Percentiles rank a stretch among this genome's conserved stretches.
Conservation (phyloP, 192 early-diverging fungal genomes). For the Backusella tarrabulga region DNA sequence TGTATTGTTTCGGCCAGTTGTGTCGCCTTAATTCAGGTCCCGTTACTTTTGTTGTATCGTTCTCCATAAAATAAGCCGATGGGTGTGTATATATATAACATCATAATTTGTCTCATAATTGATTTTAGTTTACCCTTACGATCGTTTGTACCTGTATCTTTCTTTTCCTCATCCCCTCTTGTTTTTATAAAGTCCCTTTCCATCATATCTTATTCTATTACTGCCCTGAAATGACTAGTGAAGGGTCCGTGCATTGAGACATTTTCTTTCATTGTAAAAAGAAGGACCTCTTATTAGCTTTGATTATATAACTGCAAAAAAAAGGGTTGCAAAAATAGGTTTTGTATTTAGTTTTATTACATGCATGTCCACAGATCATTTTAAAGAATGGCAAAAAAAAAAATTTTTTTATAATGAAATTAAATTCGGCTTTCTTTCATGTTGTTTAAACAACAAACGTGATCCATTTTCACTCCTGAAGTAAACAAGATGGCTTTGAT, state of each 20-base stretch:
- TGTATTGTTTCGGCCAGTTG: not conserved
- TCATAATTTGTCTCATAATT: not conserved
- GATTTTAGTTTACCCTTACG: not conserved
- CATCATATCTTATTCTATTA: not conserved
- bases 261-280: not conserved
- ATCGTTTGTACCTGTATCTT: not conserved
- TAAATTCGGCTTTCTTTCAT: not conserved
- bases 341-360: not conserved
- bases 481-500: not conserved
- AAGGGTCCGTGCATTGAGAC: not conserved
- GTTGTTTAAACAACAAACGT: slow-evolving; percentile 2
- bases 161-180: not conserved
- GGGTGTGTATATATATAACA: not conserved
- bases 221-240: not conserved
- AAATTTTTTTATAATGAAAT: not conserved
- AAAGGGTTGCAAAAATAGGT: not conserved
- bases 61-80: slow-evolving; percentile 6
- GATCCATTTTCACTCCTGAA: not conserved
- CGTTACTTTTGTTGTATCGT: not conserved
- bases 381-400: not conserved
- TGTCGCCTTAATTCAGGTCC: not conserved
- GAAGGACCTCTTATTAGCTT: not conserved
- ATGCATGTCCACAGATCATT: not conserved
- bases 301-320: not conserved
- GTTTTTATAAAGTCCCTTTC: not conserved